Conservation (phyloP, 2,329 filamentous ascomycete genomes). For the Metarhizium sp. region DNA sequence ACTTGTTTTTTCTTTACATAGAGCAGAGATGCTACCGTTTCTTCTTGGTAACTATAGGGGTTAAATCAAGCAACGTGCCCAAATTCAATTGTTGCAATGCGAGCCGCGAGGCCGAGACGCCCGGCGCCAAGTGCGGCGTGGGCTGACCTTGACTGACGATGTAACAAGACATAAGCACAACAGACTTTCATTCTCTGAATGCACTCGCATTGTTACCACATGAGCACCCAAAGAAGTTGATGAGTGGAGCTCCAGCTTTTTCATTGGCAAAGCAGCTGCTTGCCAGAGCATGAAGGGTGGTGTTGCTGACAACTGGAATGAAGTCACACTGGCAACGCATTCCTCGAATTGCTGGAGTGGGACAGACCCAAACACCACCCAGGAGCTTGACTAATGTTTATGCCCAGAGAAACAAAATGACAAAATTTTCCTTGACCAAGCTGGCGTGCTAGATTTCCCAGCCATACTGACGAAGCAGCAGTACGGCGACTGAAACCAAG, state of each 20-base stretch:
- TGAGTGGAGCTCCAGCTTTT: not conserved
- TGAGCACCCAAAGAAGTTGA: not conserved
- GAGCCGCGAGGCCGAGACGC: not conserved
- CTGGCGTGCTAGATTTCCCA: not conserved
- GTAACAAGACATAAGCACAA: no score
- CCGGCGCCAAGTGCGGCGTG: not conserved
- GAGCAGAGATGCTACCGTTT: conserved; percentile 20
- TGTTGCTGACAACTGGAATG: conserved; percentile 24
- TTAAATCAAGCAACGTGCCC: conserved; percentile 10
- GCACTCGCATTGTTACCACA: not conserved
- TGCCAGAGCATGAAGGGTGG: not conserved
- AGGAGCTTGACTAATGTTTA: conserved; percentile 3
- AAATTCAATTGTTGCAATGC: not conserved
- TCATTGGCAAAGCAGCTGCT: not conserved
- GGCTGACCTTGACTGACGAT: no score
- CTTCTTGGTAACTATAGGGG: conserved; percentile 22
- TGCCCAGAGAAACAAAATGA: not conserved
- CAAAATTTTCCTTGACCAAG: not conserved
- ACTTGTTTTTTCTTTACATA: conserved; percentile 13
- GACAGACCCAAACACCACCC: not conserved
- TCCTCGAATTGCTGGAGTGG: conserved; percentile 21
- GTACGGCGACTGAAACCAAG: not conserved
- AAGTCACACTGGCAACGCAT: conserved; percentile 28
- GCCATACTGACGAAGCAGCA: not conserved
- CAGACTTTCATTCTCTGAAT: conserved; percentile 18